Evolutionary conservation across 2,329 filamentous ascomycete genomes (phyloP).

Genomic region (Ascocoryne sarcoides): DNA sequence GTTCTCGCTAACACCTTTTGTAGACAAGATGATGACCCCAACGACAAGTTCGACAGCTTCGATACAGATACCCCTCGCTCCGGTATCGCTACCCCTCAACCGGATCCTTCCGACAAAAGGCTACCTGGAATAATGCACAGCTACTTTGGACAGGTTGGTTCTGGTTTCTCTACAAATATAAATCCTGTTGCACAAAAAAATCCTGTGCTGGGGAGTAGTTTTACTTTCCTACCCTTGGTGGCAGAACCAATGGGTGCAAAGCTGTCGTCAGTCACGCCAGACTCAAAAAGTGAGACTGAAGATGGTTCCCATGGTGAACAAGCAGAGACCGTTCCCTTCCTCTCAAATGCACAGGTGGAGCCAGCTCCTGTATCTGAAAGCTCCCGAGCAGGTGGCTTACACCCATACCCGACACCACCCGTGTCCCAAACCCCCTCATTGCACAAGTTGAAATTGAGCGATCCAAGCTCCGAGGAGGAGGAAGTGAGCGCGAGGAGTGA

Average conservation of each 20-base stretch:
- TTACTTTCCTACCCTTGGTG: constrained; percentile 14
- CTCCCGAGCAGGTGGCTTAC: constrained; percentile 15
- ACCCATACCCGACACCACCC: constrained; percentile 50
- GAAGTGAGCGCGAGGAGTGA: constrained; percentile 29
- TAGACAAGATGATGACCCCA: constrained; percentile 54
- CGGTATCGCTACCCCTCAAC: constrained; percentile 85
- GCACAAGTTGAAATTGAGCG: constrained; percentile 35
- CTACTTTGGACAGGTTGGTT: constrained; percentile 99
- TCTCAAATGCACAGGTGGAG: constrained; percentile 18
- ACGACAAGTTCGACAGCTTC: constrained; percentile 51
- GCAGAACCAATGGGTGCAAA: constrained; percentile 15
- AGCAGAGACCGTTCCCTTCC: constrained; percentile 16
- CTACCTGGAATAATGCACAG: constrained; percentile 88
- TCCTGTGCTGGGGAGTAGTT: constrained; percentile 17
- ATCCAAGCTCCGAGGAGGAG: constrained; percentile 33
- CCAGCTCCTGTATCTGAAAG: constrained; percentile 19
- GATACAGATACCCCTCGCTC: constrained; percentile 83
- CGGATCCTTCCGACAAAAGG: constrained; percentile 89
- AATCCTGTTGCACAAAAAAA: constrained; percentile 26
- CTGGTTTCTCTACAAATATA: constrained; percentile 51
- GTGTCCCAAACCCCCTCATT: constrained; percentile 40
- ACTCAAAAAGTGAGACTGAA: constrained; percentile 20
- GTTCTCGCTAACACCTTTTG: constrained; percentile 22
- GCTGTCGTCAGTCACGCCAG: constrained; percentile 20
- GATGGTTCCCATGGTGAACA: constrained; percentile 16